phyloP scores from a whole-genome alignment of 768 basidiomycete species.

The Suillus subluteus region DNA sequence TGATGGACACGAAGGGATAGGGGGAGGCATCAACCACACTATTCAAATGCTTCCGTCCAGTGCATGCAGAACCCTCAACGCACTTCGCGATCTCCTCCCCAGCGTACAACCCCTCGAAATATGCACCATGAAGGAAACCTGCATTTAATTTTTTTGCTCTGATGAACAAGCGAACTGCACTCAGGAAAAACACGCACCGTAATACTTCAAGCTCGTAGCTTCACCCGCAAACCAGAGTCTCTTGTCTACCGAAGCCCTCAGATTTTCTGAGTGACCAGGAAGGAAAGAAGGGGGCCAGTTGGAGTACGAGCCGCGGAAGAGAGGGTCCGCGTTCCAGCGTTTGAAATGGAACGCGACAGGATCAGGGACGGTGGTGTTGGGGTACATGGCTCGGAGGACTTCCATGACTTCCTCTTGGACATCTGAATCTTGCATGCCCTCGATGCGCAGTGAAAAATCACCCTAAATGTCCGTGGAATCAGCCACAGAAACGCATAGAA shows the following conservation, averaged over 20 bases:
- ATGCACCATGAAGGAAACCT: slow-evolving; percentile 65
- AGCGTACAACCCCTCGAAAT: slow-evolving; percentile 52
- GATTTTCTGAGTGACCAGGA: slow-evolving; percentile 54
- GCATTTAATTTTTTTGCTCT: slow-evolving; percentile 10
- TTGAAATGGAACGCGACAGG: slow-evolving; percentile 60
- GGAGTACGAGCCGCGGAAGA: slow-evolving; percentile 53
- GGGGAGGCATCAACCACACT: slow-evolving; percentile 37
- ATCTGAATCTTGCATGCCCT: slow-evolving; percentile 48
- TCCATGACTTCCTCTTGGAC: slow-evolving; percentile 57
- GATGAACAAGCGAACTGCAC: slow-evolving; percentile 5
- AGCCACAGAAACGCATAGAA: not conserved
- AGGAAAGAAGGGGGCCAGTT: slow-evolving; percentile 72
- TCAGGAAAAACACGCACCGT: slow-evolving; percentile 45
- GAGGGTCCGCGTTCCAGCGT: slow-evolving; percentile 55
- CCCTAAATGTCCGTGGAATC: slow-evolving; percentile 42
- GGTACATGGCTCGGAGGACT: slow-evolving; percentile 65
- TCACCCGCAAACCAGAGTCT: slow-evolving; percentile 68
- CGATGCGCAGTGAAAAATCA: slow-evolving; percentile 62
- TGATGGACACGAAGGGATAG: slow-evolving; percentile 26
- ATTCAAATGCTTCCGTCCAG: slow-evolving; percentile 29
- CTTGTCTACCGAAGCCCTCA: slow-evolving; percentile 53
- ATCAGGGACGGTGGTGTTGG: slow-evolving; percentile 53
- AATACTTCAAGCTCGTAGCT: slow-evolving; percentile 59
- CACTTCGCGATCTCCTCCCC: slow-evolving; percentile 47
- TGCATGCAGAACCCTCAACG: slow-evolving; percentile 33